Percentiles rank a stretch among this genome's conserved stretches.
Conservation (phyloP, 768 basidiomycete genomes). For the Phylloporus arenicola region DNA sequence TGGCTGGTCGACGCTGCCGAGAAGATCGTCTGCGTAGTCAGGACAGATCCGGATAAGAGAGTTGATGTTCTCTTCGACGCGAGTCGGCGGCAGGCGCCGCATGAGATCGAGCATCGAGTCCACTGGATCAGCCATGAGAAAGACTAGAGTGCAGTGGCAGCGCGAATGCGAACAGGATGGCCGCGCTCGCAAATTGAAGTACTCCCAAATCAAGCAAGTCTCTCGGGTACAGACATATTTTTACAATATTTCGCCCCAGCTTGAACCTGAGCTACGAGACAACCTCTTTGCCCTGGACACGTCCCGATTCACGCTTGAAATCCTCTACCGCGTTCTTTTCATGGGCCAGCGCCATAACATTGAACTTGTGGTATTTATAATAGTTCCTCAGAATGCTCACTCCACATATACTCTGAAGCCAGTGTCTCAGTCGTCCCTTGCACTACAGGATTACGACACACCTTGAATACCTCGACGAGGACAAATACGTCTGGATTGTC, state of each 20-base stretch:
- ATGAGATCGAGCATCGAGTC: slow-evolving; percentile 95
- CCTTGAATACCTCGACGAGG: slow-evolving; percentile 82
- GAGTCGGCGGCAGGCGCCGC: slow-evolving; percentile 89
- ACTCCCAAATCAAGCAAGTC: slow-evolving; percentile 1
- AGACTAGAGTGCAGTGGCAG: neutral
- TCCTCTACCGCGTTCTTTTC: slow-evolving; percentile 36
- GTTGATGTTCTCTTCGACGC: slow-evolving; percentile 82
- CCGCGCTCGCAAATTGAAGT: too few species aligned
- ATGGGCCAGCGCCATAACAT: slow-evolving; percentile 68
- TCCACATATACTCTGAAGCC: slow-evolving; percentile 64
- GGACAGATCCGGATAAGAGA: slow-evolving; percentile 79
- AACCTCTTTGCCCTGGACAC: slow-evolving; percentile 23
- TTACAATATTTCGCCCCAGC: neutral
- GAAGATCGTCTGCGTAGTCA: slow-evolving; percentile 91
- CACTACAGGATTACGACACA: slow-evolving; percentile 23
- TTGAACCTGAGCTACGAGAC: neutral
- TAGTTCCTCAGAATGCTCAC: slow-evolving; percentile 71
- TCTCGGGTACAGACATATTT: neutral
- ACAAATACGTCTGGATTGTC: slow-evolving; percentile 67
- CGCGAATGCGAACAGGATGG: too few species aligned
- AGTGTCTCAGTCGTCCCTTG: neutral
- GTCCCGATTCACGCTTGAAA: slow-evolving; percentile 30
- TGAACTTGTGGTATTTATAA: slow-evolving; percentile 69
- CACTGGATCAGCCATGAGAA: slow-evolving; percentile 64
- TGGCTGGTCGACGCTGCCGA: slow-evolving; percentile 93